Conservation (phyloP, 306 rosid genomes). For the Biancaea sappan region DNA sequence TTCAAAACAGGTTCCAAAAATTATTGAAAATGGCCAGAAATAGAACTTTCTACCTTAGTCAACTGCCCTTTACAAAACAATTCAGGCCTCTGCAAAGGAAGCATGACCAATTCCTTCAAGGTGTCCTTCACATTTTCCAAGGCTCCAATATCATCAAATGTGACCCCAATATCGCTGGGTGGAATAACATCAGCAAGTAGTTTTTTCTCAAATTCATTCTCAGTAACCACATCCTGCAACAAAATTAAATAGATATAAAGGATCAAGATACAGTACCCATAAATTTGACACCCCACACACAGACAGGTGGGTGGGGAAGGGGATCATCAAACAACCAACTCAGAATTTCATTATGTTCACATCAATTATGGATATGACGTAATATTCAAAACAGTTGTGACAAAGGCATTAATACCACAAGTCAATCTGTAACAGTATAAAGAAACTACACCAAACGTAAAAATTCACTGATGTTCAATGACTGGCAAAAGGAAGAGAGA, state of each 20-base stretch:
- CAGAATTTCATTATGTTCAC: background rate
- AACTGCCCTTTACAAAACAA: constrained; percentile 89
- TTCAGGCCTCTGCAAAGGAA: constrained; percentile 96
- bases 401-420: background rate
- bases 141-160: constrained; percentile 96
- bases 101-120: constrained; percentile 95
- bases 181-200: constrained; percentile 93
- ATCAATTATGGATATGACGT: background rate
- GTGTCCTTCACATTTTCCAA: constrained; percentile 96
- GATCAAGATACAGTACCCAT: background rate
- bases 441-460: constrained; percentile 4
- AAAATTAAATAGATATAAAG: background rate
- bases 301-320: no score
- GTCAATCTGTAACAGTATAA: background rate
- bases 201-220: constrained; percentile 93
- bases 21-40: constrained; percentile 4
- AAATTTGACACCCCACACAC: background rate
- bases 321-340: no score
- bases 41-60: constrained; percentile 61
- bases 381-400: background rate
- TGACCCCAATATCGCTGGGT: constrained; percentile 86
- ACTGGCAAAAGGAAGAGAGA: background rate
- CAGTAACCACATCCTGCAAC: constrained; percentile 90
- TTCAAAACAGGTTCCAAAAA: constrained; percentile 10
- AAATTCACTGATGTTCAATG: background rate